These are phyloP conservation scores for Fusarium nisikadoi DNA, from an alignment of 2,329 filamentous ascomycete species.

Conservation along the genomic window DNA sequence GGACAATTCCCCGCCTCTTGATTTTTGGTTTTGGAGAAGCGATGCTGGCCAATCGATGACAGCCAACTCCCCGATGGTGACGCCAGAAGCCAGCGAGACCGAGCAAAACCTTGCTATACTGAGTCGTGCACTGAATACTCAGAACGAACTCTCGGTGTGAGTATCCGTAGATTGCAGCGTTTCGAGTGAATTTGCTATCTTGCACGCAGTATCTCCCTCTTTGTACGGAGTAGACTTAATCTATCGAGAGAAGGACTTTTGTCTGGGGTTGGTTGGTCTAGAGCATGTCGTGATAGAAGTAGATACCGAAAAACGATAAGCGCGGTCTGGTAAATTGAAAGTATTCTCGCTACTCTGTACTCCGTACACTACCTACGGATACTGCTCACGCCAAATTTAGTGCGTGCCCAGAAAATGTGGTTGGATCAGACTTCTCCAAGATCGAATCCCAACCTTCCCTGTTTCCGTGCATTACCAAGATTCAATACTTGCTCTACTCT, in stretches of 20 bases:
- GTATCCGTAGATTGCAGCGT: neutral
- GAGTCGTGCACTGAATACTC: constrained; percentile 13
- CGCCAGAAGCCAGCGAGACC: neutral
- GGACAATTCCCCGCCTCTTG: constrained; percentile 24
- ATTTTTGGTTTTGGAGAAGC: constrained; percentile 14
- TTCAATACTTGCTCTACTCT: neutral
- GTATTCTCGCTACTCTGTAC: neutral
- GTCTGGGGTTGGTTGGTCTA: neutral
- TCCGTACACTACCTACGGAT: no score
- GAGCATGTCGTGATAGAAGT: constrained; percentile 5
- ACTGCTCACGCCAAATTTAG: constrained; percentile 29
- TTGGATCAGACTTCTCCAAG: constrained; percentile 15
- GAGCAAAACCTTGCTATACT: neutral
- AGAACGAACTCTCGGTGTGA: neutral
- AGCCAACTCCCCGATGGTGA: constrained; percentile 21
- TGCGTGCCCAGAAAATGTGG: constrained; percentile 29
- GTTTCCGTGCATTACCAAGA: constrained; percentile 10
- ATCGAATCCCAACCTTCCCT: constrained; percentile 26
- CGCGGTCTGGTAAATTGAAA: constrained; percentile 24
- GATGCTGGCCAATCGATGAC: constrained; percentile 16
- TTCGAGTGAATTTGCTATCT: neutral
- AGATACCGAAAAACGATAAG: constrained; percentile 7
- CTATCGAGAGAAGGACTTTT: neutral
- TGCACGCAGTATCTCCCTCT: neutral
- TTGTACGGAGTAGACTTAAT: neutral